A percentile compares a stretch with the other conserved stretches of the same genome.
These are phyloP conservation scores for Cystofilobasidium macerans DNA, from an alignment of 768 basidiomycete species.

Conservation along the genomic window DNA sequence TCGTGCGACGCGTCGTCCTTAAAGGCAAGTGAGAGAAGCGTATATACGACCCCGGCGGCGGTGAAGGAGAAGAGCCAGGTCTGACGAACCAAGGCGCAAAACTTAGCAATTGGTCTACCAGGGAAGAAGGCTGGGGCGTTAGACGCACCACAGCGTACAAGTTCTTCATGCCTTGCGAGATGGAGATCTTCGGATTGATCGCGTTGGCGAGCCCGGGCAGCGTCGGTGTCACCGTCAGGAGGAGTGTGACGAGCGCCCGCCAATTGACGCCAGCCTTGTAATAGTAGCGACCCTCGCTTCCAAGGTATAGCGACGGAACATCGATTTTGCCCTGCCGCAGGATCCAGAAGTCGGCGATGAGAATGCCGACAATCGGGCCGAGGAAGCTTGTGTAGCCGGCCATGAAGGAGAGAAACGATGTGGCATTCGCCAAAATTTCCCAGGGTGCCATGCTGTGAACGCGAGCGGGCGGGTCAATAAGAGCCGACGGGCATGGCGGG, in stretches of 20 bases:
- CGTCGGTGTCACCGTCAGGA: constrained; percentile 38
- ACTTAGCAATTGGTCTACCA: too few species aligned
- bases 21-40: constrained; percentile 34
- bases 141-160: constrained; percentile 49
- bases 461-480: too few species aligned
- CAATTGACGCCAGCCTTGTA: constrained; percentile 72
- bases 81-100: too few species aligned
- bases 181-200: constrained; percentile 55
- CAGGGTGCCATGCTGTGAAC: constrained; percentile 57
- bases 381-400: constrained; percentile 75
- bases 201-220: constrained; percentile 66
- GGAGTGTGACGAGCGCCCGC: constrained; percentile 59
- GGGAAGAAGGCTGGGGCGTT: too few species aligned
- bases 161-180: constrained; percentile 47
- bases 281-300: constrained; percentile 57
- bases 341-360: constrained; percentile 39
- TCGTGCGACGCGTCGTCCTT: constrained; percentile 42
- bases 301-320: constrained; percentile 73
- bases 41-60: constrained; percentile 38
- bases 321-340: constrained; percentile 60
- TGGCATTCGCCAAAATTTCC: constrained; percentile 56
- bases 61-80: constrained; percentile 47
- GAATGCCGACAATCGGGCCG: constrained; percentile 60
- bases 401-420: constrained; percentile 64
- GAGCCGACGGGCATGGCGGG: too few species aligned